Evolutionary conservation across 345 rosid genomes (phyloP).

Genomic region (Orychophragmus violaceus): DNA sequence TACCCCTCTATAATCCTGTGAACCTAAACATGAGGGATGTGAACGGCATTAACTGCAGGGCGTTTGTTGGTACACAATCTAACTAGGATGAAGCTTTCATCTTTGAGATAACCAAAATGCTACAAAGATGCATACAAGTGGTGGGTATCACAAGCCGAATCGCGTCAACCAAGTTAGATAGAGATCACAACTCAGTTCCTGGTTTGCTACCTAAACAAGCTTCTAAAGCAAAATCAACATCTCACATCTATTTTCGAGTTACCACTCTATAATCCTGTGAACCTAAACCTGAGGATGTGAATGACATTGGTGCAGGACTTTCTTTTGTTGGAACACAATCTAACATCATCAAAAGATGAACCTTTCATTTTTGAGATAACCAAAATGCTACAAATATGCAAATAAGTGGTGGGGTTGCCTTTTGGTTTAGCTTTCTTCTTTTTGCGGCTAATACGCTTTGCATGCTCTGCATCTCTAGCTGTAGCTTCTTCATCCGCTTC

Average conservation of each 20-base stretch:
- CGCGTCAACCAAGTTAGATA: no score
- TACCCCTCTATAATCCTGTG: no score
- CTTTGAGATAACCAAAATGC: no score
- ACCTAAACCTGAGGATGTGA: neutral
- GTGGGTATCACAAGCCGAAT: no score
- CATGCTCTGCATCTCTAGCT: constrained; percentile 40
- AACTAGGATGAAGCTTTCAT: no score
- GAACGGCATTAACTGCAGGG: no score
- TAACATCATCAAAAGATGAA: neutral
- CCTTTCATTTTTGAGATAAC: neutral
- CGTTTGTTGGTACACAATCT: no score
- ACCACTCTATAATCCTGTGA: neutral
- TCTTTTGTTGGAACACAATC: neutral
- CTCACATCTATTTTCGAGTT: no score
- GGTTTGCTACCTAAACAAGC: neutral
- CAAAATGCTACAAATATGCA: neutral
- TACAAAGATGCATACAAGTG: no score
- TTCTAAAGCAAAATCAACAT: neutral
- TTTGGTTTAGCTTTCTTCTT: constrained; percentile 59
- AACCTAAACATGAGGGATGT: no score
- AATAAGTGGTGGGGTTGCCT: constrained; percentile 32
- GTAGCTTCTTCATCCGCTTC: constrained; percentile 55
- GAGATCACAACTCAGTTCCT: neutral
- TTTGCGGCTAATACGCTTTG: constrained; percentile 44
- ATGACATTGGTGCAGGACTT: no score